These are phyloP conservation scores for Yamadazyma insecticola DNA, from an alignment of 805 yeast genomes.

Conservation along the genomic window DNA sequence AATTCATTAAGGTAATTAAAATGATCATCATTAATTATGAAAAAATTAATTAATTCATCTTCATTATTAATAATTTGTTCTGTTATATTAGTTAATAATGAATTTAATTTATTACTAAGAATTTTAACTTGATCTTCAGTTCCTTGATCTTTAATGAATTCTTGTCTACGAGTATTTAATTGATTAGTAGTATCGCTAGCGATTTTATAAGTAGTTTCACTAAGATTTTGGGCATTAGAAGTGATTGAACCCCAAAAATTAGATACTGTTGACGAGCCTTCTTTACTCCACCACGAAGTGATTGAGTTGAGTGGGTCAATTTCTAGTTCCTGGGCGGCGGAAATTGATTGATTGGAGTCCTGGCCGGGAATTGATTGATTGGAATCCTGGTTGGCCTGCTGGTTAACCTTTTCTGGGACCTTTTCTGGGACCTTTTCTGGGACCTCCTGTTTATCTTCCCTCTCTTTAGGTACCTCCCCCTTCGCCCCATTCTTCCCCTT, in stretches of 20 bases:
- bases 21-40: slow-evolving; percentile 59
- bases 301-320: slow-evolving; percentile 63
- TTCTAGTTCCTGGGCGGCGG: slow-evolving; percentile 16
- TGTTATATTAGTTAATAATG: slow-evolving; percentile 31
- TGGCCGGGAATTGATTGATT: no score
- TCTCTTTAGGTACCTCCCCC: not conserved
- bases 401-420: no score
- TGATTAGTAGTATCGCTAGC: slow-evolving; percentile 44
- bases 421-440: no score
- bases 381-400: no score
- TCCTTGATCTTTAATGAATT: slow-evolving; percentile 20
- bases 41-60: slow-evolving; percentile 37
- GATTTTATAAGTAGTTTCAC: slow-evolving; percentile 47
- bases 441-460: no score
- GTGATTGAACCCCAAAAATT: slow-evolving; percentile 68
- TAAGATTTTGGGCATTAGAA: slow-evolving; percentile 42
- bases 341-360: no score
- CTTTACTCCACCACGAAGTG: slow-evolving; percentile 70
- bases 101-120: slow-evolving; percentile 25
- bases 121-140: slow-evolving; percentile 25
- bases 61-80: slow-evolving; percentile 50
- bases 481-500: slow-evolving; percentile 7
- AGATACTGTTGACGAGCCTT: slow-evolving; percentile 62
- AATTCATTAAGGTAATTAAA: slow-evolving; percentile 43
- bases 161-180: slow-evolving; percentile 35